Base-by-base conservation (phyloP, 805 yeast genomes). In the Grigorovia jiainica region DNA sequence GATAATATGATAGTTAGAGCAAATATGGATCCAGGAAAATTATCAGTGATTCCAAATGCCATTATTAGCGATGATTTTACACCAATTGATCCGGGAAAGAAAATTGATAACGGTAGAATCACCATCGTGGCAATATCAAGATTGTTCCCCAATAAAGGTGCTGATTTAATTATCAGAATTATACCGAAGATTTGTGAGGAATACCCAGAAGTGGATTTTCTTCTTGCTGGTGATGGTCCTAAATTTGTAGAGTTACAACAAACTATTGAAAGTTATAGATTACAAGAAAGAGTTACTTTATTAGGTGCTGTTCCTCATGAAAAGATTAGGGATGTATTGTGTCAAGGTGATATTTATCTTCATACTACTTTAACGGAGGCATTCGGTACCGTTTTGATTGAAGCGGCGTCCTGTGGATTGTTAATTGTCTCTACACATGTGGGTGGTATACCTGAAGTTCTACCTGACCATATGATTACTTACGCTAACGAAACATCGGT, bases 151-250 rank as follows among this genome's bases (percentile, higher is more conserved):
- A 92, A 92, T 60, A 92, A 92, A 58, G 99, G 99, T 29, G 92
- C 95, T 0, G 98, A 89, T 55, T 67, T 92, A 17, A 64, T 92
- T 17, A 79, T 83, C 2, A 92, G 86, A 0, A 73, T 87, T 11
- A 82, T 92, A 18, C 99, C 99, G 0, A 66, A 78, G 33, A 78
- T 92, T 3, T 92, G 98, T 57, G 54, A 66, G 6, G 59, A 65
- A 13, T 73, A 78, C 42, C 70, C 75, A 1, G 72, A 76, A 15
- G 89, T 89, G 1, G 75, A 78, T 40, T 89, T 92, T 50, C 61
- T 90, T 2, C 78, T 92, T 36, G 99, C 97, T 3, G 99, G 99
- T 10, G 94, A 87, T 61, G 99, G 99, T 0, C 99, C 99, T 1
- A 85, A 86, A 53, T 87, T 83, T 51, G 76, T 92, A 8, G 97